Conservation (phyloP, 352 stramenopile species). For the Globisporangium paddicum region DNA sequence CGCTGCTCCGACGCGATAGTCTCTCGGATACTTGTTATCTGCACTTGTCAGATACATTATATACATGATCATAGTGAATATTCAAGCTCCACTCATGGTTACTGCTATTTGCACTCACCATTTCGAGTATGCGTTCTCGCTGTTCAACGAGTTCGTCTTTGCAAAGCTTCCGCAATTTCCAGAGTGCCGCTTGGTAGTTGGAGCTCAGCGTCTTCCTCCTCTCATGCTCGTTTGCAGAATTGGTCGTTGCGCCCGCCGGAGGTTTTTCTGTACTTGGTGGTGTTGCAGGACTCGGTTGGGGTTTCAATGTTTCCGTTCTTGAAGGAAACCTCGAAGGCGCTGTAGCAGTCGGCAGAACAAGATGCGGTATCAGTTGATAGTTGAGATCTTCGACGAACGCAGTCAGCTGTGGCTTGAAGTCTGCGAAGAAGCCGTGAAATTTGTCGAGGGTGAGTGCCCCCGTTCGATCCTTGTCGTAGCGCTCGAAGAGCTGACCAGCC, state of each 20-base stretch:
- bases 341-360: constrained; percentile 1
- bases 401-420: constrained; percentile 63
- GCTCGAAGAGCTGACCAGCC: constrained; percentile 77
- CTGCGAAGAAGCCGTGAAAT: constrained; percentile 67
- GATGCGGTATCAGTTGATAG: constrained; percentile 17
- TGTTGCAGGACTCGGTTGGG: background rate
- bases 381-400: constrained; percentile 63
- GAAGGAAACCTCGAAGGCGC: background rate
- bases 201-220: constrained; percentile 12
- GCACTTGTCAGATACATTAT: background rate
- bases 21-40: constrained; percentile 25
- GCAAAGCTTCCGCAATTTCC: constrained; percentile 56
- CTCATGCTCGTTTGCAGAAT: background rate
- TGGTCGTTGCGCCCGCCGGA: background rate
- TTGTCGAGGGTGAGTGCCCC: constrained; percentile 56
- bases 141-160: constrained; percentile 51
- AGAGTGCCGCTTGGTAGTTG: constrained; percentile 42
- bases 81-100: background rate
- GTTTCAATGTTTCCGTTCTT: background rate
- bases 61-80: background rate
- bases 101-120: constrained; percentile 11
- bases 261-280: background rate
- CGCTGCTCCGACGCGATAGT: constrained; percentile 22
- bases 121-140: constrained; percentile 30
- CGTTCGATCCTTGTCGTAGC: constrained; percentile 59